These are phyloP conservation scores for Penicillium italicum DNA, from an alignment of 2,329 filamentous ascomycete species.

Conservation along the genomic window DNA sequence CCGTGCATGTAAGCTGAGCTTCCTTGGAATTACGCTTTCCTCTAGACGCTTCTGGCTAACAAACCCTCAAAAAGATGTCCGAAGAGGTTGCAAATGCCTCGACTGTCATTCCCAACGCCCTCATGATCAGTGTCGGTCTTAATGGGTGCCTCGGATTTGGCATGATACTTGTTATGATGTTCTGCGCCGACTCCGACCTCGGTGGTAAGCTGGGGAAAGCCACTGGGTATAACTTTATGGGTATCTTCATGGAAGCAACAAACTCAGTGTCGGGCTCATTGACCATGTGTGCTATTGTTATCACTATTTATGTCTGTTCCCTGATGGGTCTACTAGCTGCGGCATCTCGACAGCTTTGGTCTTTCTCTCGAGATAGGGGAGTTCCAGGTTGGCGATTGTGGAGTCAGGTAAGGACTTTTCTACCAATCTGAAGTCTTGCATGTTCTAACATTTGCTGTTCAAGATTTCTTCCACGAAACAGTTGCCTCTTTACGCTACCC, in stretches of 20 bases:
- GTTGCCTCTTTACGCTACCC: constrained; percentile 28
- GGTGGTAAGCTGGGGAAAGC: constrained; percentile 20
- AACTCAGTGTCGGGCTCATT: constrained; percentile 22
- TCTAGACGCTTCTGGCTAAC: not conserved
- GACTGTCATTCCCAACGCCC: constrained; percentile 33
- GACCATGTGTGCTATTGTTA: constrained; percentile 25
- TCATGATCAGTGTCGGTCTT: constrained; percentile 35
- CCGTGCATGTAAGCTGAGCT: constrained; percentile 39
- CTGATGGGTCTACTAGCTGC: constrained; percentile 34
- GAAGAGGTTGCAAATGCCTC: constrained; percentile 41
- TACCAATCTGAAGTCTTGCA: not conserved
- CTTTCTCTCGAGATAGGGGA: constrained; percentile 39
- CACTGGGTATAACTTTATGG: constrained; percentile 34
- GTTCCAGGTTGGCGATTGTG: constrained; percentile 31
- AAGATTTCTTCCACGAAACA: constrained; percentile 6
- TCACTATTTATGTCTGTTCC: constrained; percentile 28
- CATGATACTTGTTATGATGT: constrained; percentile 37
- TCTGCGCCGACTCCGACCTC: constrained; percentile 34
- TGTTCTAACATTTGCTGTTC: not conserved
- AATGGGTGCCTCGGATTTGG: constrained; percentile 36
- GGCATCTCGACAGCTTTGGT: constrained; percentile 33
- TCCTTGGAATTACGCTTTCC: not conserved
- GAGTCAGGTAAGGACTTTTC: constrained; percentile 21
- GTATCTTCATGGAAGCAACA: constrained; percentile 32
- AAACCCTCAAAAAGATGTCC: constrained; percentile 20